phyloP scores from a whole-genome alignment of 352 stramenopile genomes.

The Phytophthora rubi region DNA sequence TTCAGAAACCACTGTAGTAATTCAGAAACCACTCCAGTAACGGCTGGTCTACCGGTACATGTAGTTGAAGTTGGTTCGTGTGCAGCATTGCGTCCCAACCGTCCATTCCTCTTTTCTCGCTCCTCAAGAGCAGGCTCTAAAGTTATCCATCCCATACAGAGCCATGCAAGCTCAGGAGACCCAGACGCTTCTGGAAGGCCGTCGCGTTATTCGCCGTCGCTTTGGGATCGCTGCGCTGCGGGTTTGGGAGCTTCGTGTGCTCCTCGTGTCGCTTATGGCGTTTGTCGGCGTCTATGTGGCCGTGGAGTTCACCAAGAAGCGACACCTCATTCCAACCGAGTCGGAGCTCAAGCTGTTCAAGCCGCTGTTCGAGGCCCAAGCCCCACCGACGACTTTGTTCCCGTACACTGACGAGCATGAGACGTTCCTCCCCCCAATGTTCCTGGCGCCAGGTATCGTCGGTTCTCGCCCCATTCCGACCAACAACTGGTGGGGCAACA shows the following conservation, averaged over 20 bases:
- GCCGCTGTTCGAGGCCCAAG: conserved; percentile 34
- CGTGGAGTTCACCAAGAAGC: conserved; percentile 8
- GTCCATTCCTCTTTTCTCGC: background rate
- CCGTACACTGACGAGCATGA: conserved; percentile 30
- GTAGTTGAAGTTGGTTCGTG: conserved; percentile 4
- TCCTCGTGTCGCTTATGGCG: conserved; percentile 24
- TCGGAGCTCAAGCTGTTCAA: conserved; percentile 38
- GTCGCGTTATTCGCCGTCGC: background rate
- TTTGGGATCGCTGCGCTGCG: conserved; percentile 3
- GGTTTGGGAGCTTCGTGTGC: conserved; percentile 14
- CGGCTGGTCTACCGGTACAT: background rate
- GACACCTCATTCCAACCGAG: conserved; percentile 8
- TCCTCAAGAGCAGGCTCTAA: background rate
- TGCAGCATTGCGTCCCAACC: background rate
- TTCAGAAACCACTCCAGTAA: conserved; percentile 4
- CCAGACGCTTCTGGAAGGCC: conserved; percentile 4
- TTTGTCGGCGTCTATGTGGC: conserved; percentile 26
- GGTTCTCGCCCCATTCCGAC: conserved; percentile 49
- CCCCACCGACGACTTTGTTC: conserved; percentile 31
- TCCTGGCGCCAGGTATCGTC: conserved; percentile 37
- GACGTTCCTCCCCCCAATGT: conserved; percentile 45
- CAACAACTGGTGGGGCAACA: conserved; percentile 68
- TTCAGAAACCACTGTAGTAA: conserved; percentile 4
- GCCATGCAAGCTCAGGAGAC: background rate
- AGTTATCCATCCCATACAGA: background rate